Evolutionary conservation across 805 yeast genomes (phyloP), one percentile per base, ranked within the genome.

Genomic region (Soucietia sequanensis): DNA sequence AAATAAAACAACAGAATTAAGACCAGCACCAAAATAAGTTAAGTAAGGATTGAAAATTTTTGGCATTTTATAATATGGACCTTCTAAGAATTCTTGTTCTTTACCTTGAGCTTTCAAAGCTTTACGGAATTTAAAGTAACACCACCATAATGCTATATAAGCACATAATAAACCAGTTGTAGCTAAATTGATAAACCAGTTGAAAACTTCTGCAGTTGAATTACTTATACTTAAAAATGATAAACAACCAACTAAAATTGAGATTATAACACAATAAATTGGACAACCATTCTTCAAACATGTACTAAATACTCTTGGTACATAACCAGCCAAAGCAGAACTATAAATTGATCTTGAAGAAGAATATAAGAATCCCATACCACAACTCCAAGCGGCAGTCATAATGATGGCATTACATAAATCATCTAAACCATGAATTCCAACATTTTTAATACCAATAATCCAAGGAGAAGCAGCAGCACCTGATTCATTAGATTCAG

Each of bases 361-460:
- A n/a, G 61, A 60, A 34, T 58, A 62, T 17, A 54, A 47, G 37
- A 58, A 62, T 2, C 58, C 64, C 37, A 58, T 60, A 30, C 67
- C 68, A 42, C 67, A 60, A 14, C 64, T 58, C 60, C 63, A 62
- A 3, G 65, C 65, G 2, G 68, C 49, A 9, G 60, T 40, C 42
- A 62, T 57, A 20, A 62, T 48, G 14, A 53, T 54, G 2, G 56
- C 62, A 41, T 62, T 62, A 14, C 62, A 65, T 42, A 62, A 42
- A 4, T 62, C 55, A 35, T 57, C 65, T 30, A 62, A 48, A 4
- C 65, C 67, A 31, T 45, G 43, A 8, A 62, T 61, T 6, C 66
- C 67, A n/a, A 61, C 61, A 8, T 37, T 30, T 21, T 10, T 21
- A 21, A 21, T 21, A 8, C 23, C 23, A 21, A 21, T 21, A 21